Evolutionary conservation across 345 rosid species (phyloP).

Genomic region (Gossypium raimondii): DNA sequence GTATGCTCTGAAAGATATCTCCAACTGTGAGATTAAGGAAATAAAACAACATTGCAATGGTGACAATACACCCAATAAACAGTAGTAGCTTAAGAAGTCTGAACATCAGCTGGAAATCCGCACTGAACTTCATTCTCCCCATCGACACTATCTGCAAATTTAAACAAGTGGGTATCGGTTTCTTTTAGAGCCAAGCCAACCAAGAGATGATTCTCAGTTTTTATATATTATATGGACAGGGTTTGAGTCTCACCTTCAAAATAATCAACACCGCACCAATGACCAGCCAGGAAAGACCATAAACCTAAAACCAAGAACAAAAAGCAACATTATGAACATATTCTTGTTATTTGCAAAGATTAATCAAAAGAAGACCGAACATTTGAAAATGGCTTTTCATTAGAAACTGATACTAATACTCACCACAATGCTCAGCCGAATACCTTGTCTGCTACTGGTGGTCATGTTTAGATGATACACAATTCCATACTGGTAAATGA

Average conservation of each 20-base stretch:
- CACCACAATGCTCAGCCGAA: slow-evolving; percentile 59
- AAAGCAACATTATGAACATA: neutral
- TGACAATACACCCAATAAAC: slow-evolving; percentile 53
- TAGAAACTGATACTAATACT: slow-evolving; percentile 19
- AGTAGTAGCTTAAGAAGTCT: slow-evolving; percentile 76
- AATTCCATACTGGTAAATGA: slow-evolving; percentile 82
- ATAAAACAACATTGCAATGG: slow-evolving; percentile 59
- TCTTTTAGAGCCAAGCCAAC: slow-evolving; percentile 2
- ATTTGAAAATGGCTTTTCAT: no score
- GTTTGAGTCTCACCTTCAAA: slow-evolving; percentile 51
- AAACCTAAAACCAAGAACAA: slow-evolving; percentile 44
- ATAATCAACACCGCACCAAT: slow-evolving; percentile 73
- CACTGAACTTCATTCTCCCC: slow-evolving; percentile 95
- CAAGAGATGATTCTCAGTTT: neutral
- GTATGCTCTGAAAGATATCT: slow-evolving; percentile 73
- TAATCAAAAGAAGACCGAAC: no score
- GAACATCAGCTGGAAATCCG: slow-evolving; percentile 96
- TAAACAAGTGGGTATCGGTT: neutral
- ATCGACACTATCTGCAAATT: slow-evolving; percentile 69
- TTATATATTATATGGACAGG: neutral
- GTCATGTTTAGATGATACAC: slow-evolving; percentile 73
- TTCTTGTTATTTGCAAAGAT: no score
- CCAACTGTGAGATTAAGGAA: slow-evolving; percentile 72
- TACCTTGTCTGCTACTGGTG: slow-evolving; percentile 45
- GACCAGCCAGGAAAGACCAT: slow-evolving; percentile 90